These are phyloP conservation scores for Pestalotiopsis sp. DNA, from an alignment of 2,329 filamentous ascomycete species.

Conservation along the genomic window DNA sequence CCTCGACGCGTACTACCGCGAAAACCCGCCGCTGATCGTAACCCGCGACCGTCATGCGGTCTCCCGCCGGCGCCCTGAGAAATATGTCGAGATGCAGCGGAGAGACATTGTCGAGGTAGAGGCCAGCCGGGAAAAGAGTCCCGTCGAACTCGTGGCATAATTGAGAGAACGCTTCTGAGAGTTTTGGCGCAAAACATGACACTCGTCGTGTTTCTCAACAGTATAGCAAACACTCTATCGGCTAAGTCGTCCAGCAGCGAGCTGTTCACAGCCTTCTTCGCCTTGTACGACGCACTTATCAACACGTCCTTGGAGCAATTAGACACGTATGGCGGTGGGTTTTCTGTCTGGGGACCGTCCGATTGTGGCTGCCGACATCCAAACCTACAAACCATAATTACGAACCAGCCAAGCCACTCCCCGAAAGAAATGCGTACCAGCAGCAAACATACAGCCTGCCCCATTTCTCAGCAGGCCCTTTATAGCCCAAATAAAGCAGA, in stretches of 20 bases:
- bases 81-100: constrained; percentile 1
- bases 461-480: too few species aligned
- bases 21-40: background rate
- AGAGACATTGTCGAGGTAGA: background rate
- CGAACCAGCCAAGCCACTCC: too few species aligned
- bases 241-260: constrained; percentile 78
- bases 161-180: background rate
- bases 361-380: too few species aligned
- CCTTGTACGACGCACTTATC: constrained; percentile 85
- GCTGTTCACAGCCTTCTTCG: constrained; percentile 85
- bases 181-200: background rate
- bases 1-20: constrained; percentile 4
- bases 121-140: background rate
- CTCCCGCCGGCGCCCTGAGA: background rate
- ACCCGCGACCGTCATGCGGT: background rate
- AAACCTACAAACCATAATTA: too few species aligned
- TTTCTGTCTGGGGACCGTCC: too few species aligned
- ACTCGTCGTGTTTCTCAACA: constrained; percentile 49
- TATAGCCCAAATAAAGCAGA: too few species aligned
- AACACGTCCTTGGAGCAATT: constrained; percentile 73
- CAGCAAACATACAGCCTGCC: too few species aligned
- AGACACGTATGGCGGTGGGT: too few species aligned
- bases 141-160: background rate
- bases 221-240: constrained; percentile 73
- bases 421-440: too few species aligned